A percentile compares a stretch with the other conserved stretches of the same genome.
Evolutionary conservation across 495 filamentous ascomycete species (phyloP).

Genomic region (Aspergillus campestris): DNA sequence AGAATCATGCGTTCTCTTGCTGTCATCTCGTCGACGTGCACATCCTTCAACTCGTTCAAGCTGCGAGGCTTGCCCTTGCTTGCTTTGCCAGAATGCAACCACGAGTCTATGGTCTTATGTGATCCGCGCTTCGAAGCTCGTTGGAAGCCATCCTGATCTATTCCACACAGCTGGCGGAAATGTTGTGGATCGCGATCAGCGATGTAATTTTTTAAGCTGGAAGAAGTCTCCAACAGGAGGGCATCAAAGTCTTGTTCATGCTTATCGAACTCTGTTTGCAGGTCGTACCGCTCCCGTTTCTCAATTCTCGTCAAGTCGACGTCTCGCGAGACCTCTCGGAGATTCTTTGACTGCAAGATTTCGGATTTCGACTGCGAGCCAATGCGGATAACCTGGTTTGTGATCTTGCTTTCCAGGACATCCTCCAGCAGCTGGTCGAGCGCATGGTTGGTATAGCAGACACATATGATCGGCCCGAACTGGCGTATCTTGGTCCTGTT

Average conservation of each 20-base stretch:
- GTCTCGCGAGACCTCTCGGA: slow-evolving; percentile 28
- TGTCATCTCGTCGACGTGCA: slow-evolving; percentile 17
- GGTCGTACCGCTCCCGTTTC: slow-evolving; percentile 12
- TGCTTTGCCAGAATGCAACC: slow-evolving; percentile 11
- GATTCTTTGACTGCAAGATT: slow-evolving; percentile 26
- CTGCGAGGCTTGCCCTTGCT: slow-evolving; percentile 4
- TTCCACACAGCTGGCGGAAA: slow-evolving; percentile 19
- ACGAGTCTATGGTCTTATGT: slow-evolving; percentile 18
- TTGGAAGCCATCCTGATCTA: slow-evolving; percentile 21
- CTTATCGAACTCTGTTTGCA: slow-evolving; percentile 6
- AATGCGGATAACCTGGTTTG: slow-evolving; percentile 55
- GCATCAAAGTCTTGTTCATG: slow-evolving; percentile 5
- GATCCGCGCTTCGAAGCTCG: slow-evolving; percentile 19
- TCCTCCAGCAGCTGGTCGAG: slow-evolving; percentile 67
- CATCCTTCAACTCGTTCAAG: slow-evolving; percentile 6
- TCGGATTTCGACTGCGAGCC: slow-evolving; percentile 59
- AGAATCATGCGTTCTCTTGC: slow-evolving; percentile 15
- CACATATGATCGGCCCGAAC: slow-evolving; percentile 58
- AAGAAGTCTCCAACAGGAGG: neutral
- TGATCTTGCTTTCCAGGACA: slow-evolving; percentile 44
- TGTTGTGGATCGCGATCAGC: slow-evolving; percentile 5
- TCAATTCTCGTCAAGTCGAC: slow-evolving; percentile 33
- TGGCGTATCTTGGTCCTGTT: slow-evolving; percentile 35
- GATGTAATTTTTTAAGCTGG: slow-evolving; percentile 11
- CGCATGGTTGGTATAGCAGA: slow-evolving; percentile 66